Conservation (phyloP, 1,139 yeast genomes). For the Candida labiduridarum region DNA sequence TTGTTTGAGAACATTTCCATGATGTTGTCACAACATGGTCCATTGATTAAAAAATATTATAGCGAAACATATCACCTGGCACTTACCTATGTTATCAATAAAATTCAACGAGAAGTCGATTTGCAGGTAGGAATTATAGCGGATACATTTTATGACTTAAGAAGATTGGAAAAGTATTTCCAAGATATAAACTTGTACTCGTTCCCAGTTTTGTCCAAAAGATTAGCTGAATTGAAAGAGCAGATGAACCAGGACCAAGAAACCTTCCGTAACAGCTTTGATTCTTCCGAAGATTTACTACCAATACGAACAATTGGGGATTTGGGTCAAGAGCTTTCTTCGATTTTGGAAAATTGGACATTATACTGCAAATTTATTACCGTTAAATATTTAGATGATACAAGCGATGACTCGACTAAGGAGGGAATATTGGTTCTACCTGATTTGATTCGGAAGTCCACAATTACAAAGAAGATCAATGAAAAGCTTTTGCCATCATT, state of each 20-base stretch:
- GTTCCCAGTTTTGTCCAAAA: conserved; percentile 49
- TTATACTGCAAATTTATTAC: conserved; percentile 78
- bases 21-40: conserved; percentile 84
- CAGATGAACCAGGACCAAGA: conserved; percentile 12
- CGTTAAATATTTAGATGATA: conserved; percentile 52
- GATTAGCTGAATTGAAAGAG: conserved; percentile 23
- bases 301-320: conserved; percentile 54
- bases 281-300: conserved; percentile 34
- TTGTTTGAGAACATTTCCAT: conserved; percentile 83
- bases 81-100: conserved; percentile 66
- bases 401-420: conserved; percentile 4
- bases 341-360: conserved; percentile 85
- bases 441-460: conserved; percentile 57
- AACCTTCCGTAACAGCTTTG: conserved; percentile 8
- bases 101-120: conserved; percentile 85
- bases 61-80: conserved; percentile 54
- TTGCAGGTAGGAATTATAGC: conserved; percentile 85
- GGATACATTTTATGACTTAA: conserved; percentile 81
- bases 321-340: conserved; percentile 66
- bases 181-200: conserved; percentile 60
- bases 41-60: conserved; percentile 72
- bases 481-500: conserved; percentile 59
- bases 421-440: conserved; percentile 43
- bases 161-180: conserved; percentile 58
- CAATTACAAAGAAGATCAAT: conserved; percentile 61